These are phyloP conservation scores for Lactarius akahatsu DNA, from an alignment of 768 basidiomycete genomes.

Conservation along the genomic window DNA sequence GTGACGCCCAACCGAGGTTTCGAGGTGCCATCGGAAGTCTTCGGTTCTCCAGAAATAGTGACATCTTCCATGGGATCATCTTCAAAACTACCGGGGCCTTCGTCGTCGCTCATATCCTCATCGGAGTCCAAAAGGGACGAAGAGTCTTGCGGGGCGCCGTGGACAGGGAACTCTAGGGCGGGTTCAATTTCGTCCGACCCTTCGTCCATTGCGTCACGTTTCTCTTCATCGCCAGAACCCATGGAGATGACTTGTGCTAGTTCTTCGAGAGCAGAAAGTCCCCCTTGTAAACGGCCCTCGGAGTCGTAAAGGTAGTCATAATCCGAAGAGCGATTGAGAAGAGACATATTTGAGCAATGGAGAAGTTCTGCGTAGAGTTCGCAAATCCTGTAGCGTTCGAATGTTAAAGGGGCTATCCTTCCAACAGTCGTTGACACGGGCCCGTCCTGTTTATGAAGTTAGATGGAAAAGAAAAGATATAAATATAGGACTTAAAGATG, in stretches of 20 bases:
- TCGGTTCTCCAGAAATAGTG: slow-evolving; percentile 65
- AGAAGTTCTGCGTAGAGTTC: slow-evolving; percentile 96
- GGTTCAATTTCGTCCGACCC: slow-evolving; percentile 59
- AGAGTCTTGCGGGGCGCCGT: slow-evolving; percentile 49
- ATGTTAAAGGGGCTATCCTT: slow-evolving; percentile 74
- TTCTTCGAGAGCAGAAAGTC: slow-evolving; percentile 78
- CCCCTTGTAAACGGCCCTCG: slow-evolving; percentile 85
- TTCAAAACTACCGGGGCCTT: slow-evolving; percentile 70
- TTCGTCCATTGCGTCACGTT: slow-evolving; percentile 59
- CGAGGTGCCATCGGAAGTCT: slow-evolving; percentile 21
- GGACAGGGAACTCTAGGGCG: slow-evolving; percentile 66
- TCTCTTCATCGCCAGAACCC: slow-evolving; percentile 52
- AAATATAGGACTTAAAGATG: slow-evolving; percentile 53
- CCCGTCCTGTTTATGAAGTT: slow-evolving; percentile 49
- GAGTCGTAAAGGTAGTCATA: slow-evolving; percentile 72
- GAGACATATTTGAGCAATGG: slow-evolving; percentile 97
- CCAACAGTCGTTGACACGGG: slow-evolving; percentile 75
- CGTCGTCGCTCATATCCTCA: slow-evolving; percentile 71
- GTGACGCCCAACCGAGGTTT: slow-evolving; percentile 12
- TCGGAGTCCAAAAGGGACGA: slow-evolving; percentile 62
- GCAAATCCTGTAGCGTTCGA: slow-evolving; percentile 94
- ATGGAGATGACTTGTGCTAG: slow-evolving; percentile 81
- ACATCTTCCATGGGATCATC: slow-evolving; percentile 85
- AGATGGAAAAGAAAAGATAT: slow-evolving; percentile 8
- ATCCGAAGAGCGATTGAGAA: slow-evolving; percentile 78